A percentile compares a stretch with the other conserved stretches of the same genome.
Conservation (phyloP, 805 yeast species). For the Lipomyces yamanashiensis region DNA sequence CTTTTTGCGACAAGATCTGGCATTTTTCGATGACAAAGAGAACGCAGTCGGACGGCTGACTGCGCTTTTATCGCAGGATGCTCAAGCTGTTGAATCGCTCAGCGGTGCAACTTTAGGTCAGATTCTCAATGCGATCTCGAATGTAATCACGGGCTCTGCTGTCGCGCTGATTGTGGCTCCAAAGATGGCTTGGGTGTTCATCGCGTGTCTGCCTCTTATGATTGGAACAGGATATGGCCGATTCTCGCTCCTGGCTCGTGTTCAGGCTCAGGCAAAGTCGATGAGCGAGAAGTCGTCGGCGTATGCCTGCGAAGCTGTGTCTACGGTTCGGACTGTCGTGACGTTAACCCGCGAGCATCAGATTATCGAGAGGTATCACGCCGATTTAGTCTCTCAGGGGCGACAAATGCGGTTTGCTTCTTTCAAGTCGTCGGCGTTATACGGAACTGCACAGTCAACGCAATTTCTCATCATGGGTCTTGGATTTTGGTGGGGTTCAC, state of each 20-base stretch:
- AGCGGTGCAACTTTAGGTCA: conserved; percentile 51
- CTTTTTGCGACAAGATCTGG: conserved; percentile 40
- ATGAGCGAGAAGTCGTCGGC: conserved; percentile 48
- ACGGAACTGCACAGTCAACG: conserved; percentile 25
- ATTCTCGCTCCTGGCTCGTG: conserved; percentile 43
- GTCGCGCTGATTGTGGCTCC: conserved; percentile 49
- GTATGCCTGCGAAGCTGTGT: conserved; percentile 49
- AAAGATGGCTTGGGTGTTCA: conserved; percentile 49
- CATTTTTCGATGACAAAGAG: conserved; percentile 40
- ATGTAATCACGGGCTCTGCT: conserved; percentile 48
- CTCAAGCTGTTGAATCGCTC: conserved; percentile 29
- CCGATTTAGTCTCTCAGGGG: conserved; percentile 19
- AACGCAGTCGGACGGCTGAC: conserved; percentile 41
- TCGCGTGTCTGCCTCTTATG: conserved; percentile 46
- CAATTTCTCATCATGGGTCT: conserved; percentile 49
- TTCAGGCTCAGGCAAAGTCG: conserved; percentile 46
- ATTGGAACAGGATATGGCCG: conserved; percentile 50
- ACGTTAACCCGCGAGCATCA: conserved; percentile 50
- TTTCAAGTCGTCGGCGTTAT: conserved; percentile 23
- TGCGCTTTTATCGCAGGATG: conserved; percentile 39
- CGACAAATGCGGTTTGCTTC: conserved; percentile 6
- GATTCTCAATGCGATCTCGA: conserved; percentile 45
- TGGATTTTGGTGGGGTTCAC: conserved; percentile 52
- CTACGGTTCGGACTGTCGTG: conserved; percentile 51
- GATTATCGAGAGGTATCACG: conserved; percentile 43